phyloP scores from a whole-genome alignment of 805 yeast species.

The Yamadazyma insecticola region DNA sequence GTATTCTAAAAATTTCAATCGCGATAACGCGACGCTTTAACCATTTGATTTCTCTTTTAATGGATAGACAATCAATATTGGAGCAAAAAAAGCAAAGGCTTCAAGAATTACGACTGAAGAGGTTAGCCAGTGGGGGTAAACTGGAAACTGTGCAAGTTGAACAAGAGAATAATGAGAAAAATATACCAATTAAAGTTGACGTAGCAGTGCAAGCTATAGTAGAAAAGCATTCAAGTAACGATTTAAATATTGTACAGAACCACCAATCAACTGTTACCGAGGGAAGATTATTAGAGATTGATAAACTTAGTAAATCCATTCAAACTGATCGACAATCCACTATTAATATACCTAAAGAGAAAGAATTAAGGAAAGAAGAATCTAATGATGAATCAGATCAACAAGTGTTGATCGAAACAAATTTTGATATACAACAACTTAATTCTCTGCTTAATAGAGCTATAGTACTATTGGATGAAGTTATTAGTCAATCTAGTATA shows the following conservation, averaged over 20 bases:
- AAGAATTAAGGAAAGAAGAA: conserved; percentile 1
- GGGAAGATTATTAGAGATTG: too few relatives aligned
- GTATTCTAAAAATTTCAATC: conserved; percentile 1
- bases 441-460: conserved; percentile 19
- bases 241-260: too few relatives aligned
- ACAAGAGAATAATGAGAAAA: background rate
- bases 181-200: background rate
- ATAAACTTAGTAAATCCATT: conserved; percentile 7
- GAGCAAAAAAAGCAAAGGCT: conserved; percentile 38
- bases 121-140: conserved; percentile 11
- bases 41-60: conserved; percentile 7
- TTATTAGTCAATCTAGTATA: conserved; percentile 6
- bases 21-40: conserved; percentile 2
- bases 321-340: too few relatives aligned
- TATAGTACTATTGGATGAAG: conserved; percentile 18
- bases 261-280: too few relatives aligned
- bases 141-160: conserved; percentile 1
- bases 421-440: conserved; percentile 15
- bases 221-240: too few relatives aligned
- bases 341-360: too few relatives aligned
- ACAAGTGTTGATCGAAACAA: conserved; percentile 3
- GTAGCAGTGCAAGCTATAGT: too few relatives aligned
- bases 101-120: conserved; percentile 17
- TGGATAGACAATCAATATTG: conserved; percentile 34
- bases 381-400: background rate